phyloP scores from a whole-genome alignment of 257 asterid species.

The Solanum corneliomulleri region DNA sequence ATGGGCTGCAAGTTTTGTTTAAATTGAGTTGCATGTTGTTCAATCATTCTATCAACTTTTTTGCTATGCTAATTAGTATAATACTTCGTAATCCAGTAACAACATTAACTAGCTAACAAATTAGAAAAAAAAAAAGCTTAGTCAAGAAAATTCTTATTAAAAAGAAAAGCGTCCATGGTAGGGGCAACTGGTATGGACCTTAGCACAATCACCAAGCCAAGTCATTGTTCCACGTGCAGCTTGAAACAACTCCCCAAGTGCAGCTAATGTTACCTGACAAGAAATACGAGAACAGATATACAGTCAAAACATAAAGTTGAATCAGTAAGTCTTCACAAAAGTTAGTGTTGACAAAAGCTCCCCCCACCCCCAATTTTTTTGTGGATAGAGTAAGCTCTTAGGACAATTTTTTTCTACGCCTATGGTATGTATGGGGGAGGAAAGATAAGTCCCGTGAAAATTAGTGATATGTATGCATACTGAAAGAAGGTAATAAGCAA shows the following conservation, averaged over 20 bases:
- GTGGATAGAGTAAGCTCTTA: background rate
- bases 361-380: too few relatives aligned
- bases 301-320: background rate
- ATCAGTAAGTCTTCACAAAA: background rate
- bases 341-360: background rate
- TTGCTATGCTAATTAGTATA: background rate
- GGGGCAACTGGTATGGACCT: slow-evolving; percentile 35
- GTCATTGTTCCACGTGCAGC: slow-evolving; percentile 94
- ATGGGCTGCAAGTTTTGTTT: background rate
- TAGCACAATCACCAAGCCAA: slow-evolving; percentile 98
- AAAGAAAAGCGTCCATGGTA: background rate
- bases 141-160: background rate
- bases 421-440: background rate
- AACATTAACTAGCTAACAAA: background rate
- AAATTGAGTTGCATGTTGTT: background rate
- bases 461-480: background rate
- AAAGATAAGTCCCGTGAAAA: background rate
- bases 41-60: background rate
- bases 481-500: background rate
- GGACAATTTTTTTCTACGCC: background rate
- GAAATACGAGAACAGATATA: background rate
- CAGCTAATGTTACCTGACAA: slow-evolving; percentile 70
- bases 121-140: background rate
- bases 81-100: background rate
- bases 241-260: slow-evolving; percentile 83